phyloP scores from a whole-genome alignment of 345 rosid species.

The Capsella bursapastoris region DNA sequence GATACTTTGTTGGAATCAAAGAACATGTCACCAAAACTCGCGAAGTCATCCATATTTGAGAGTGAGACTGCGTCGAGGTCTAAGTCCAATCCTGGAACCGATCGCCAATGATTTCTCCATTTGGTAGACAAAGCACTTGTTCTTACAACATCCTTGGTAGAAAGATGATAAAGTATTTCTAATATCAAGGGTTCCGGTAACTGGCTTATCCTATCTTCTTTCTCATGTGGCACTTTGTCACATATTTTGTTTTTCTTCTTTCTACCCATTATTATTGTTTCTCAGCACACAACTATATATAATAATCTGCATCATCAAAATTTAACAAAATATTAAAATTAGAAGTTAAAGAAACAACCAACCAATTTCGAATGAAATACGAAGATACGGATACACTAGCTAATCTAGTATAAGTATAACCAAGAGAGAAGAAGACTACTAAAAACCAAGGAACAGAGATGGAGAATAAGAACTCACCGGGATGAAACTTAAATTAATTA shows the following conservation, averaged over 20 bases:
- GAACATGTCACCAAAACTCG: not conserved
- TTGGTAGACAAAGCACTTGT: not conserved
- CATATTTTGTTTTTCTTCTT: not conserved
- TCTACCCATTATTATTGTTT: not conserved
- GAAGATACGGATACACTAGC: no score
- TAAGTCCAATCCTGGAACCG: slow-evolving; percentile 9
- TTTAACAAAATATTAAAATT: no score
- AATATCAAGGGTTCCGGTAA: not conserved
- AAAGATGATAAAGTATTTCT: not conserved
- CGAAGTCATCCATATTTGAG: not conserved
- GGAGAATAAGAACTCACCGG: no score
- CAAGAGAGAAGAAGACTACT: no score
- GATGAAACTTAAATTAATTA: no score
- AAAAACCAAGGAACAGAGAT: no score
- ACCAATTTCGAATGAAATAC: no score
- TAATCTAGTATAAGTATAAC: no score
- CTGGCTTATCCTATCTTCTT: not conserved
- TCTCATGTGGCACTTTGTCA: not conserved
- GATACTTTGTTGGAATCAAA: not conserved
- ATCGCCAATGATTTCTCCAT: not conserved
- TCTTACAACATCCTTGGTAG: not conserved
- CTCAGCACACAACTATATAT: not conserved
- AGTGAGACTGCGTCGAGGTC: not conserved
- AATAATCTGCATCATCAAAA: no score
- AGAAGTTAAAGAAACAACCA: no score